phyloP scores from a whole-genome alignment of 176 grass and related monocot species.

The Puccinellia tenuiflora region DNA sequence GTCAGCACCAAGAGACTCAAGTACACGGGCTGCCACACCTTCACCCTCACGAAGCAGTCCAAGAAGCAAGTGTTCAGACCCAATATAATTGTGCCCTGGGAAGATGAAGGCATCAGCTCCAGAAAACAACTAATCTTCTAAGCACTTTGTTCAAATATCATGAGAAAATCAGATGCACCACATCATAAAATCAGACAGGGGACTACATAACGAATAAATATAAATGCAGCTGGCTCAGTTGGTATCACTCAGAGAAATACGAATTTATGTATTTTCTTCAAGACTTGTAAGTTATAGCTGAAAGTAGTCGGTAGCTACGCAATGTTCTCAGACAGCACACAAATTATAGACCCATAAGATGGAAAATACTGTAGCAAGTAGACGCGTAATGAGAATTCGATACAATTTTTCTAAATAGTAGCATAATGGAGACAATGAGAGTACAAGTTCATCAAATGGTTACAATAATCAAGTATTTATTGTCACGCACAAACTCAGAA shows the following conservation, averaged over 20 bases:
- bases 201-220: background rate
- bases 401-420: background rate
- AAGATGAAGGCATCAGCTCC: conserved; percentile 26
- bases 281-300: background rate
- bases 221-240: background rate
- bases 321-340: background rate
- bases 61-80: conserved; percentile 97
- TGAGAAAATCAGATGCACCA: background rate
- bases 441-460: background rate
- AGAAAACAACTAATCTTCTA: conserved; percentile 15
- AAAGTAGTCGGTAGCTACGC: background rate
- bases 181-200: background rate
- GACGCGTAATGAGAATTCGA: background rate
- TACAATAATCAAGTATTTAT: background rate
- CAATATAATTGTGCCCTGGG: conserved; percentile 93
- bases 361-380: background rate
- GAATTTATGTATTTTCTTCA: background rate
- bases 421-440: background rate
- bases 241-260: background rate
- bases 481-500: background rate
- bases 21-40: conserved; percentile 82
- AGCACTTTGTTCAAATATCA: background rate
- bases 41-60: conserved; percentile 88
- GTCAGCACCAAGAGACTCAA: conserved; percentile 86
- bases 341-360: background rate